Percentiles rank a stretch among this genome's conserved stretches.
phyloP scores from a whole-genome alignment of 106 monocot species.

The Phalaenopsis equestris region DNA sequence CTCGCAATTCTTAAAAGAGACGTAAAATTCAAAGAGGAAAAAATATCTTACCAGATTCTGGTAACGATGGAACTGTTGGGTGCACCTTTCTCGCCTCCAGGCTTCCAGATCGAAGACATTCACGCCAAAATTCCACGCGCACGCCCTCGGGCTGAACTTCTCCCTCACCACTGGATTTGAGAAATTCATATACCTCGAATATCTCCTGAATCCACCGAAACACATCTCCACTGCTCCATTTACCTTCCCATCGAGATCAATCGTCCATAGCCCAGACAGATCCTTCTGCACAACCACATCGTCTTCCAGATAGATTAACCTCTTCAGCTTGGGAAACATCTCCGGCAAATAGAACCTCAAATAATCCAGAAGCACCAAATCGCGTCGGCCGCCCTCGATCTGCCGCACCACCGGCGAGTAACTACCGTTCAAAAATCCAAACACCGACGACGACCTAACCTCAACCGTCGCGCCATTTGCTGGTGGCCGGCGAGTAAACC shows the following conservation, averaged over 20 bases:
- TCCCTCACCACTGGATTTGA: slow-evolving; percentile 44
- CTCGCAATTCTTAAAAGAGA: background rate
- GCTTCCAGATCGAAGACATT: slow-evolving; percentile 92
- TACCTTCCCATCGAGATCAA: slow-evolving; percentile 77
- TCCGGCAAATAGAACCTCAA: slow-evolving; percentile 88
- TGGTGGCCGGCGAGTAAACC: slow-evolving; percentile 65
- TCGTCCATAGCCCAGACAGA: slow-evolving; percentile 44
- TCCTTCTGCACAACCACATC: slow-evolving; percentile 95
- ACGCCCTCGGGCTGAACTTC: slow-evolving; percentile 60
- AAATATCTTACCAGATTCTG: slow-evolving; percentile 46
- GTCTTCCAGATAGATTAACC: slow-evolving; percentile 73
- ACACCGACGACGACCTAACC: slow-evolving; percentile 47
- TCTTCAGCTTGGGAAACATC: slow-evolving; percentile 65
- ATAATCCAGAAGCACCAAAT: slow-evolving; percentile 47
- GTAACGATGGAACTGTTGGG: slow-evolving; percentile 68
- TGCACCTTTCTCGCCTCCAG: slow-evolving; percentile 77
- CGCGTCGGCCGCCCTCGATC: slow-evolving; percentile 30
- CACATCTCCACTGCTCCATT: slow-evolving; percentile 91
- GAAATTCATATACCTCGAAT: slow-evolving; percentile 68
- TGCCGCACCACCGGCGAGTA: slow-evolving; percentile 40
- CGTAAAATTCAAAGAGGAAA: background rate
- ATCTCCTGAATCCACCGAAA: slow-evolving; percentile 75
- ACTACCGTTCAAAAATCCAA: slow-evolving; percentile 49
- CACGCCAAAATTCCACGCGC: slow-evolving; percentile 85
- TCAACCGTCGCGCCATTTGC: slow-evolving; percentile 46